Conservation (phyloP, 139 green algal species). For the Pedinophyceae sp. region DNA sequence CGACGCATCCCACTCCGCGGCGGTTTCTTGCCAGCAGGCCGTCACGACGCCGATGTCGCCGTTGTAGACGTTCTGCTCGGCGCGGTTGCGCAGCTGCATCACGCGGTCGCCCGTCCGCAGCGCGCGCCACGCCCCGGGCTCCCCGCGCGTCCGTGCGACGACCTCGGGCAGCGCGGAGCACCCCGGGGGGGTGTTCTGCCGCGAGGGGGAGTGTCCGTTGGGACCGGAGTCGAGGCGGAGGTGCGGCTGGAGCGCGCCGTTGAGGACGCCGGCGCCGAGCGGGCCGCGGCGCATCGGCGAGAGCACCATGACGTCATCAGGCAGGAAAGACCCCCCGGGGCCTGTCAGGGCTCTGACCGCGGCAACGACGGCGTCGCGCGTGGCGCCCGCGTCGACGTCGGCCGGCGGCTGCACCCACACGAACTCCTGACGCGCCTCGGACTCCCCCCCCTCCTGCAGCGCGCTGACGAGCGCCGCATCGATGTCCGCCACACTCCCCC, state of each 20-base stretch:
- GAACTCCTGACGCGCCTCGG: slow-evolving; percentile 4
- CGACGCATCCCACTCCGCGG: too few species aligned
- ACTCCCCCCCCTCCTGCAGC: background rate
- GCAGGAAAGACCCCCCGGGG: slow-evolving; percentile 3
- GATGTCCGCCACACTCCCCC: background rate
- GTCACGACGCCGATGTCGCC: slow-evolving; percentile 57
- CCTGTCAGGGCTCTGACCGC: background rate
- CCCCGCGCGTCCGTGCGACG: too few species aligned
- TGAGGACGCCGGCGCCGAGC: slow-evolving; percentile 23
- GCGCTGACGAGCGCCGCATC: slow-evolving; percentile 6
- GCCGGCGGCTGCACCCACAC: slow-evolving; percentile 5
- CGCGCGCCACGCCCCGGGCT: too few species aligned
- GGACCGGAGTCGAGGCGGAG: too few species aligned
- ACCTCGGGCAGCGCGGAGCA: too few species aligned
- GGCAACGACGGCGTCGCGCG: background rate
- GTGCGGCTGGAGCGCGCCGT: slow-evolving; percentile 38
- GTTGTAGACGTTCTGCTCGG: slow-evolving; percentile 63
- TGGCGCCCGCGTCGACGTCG: background rate
- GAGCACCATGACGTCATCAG: slow-evolving; percentile 39
- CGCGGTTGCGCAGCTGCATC: slow-evolving; percentile 58
- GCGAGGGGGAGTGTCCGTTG: too few species aligned
- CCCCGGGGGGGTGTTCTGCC: too few species aligned
- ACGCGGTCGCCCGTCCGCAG: slow-evolving; percentile 43
- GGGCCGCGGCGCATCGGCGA: slow-evolving; percentile 33
- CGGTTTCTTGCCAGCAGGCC: too few species aligned